phyloP scores from a whole-genome alignment of 768 basidiomycete genomes.

The Pholiota microspora region DNA sequence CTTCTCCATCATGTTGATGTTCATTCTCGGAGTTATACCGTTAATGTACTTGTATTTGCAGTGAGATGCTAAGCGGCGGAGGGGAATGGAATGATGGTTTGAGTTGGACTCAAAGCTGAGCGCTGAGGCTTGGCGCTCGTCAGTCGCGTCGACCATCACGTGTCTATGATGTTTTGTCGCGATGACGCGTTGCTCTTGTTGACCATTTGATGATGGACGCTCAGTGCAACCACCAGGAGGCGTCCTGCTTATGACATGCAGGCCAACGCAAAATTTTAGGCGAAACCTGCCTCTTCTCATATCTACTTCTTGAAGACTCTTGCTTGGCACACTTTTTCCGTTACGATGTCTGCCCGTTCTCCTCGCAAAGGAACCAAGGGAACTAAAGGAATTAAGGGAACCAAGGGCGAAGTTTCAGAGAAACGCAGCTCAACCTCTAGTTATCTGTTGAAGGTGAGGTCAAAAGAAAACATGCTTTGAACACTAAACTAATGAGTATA shows the following conservation, averaged over 20 bases:
- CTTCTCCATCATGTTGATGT: constrained; percentile 9
- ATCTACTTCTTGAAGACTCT: too few species aligned
- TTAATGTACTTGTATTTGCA: too few species aligned
- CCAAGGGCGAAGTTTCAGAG: too few species aligned
- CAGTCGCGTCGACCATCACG: background rate
- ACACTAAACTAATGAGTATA: background rate
- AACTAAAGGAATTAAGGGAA: too few species aligned
- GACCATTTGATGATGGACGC: background rate
- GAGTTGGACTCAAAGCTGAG: background rate
- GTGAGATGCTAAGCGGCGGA: background rate
- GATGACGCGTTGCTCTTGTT: background rate
- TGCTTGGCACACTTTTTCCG: too few species aligned
- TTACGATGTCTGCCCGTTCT: too few species aligned
- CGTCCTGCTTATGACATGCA: background rate
- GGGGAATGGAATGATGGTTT: background rate
- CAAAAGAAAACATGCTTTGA: background rate
- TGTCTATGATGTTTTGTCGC: background rate
- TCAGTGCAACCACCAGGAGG: background rate
- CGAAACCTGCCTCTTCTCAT: too few species aligned
- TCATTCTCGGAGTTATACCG: too few species aligned
- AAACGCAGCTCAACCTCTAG: background rate
- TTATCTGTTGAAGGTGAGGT: background rate
- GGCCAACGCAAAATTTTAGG: background rate
- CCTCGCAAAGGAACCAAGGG: too few species aligned
- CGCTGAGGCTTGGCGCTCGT: background rate